Conservation (phyloP, 345 rosid genomes). For the Salix koriyanagi region DNA sequence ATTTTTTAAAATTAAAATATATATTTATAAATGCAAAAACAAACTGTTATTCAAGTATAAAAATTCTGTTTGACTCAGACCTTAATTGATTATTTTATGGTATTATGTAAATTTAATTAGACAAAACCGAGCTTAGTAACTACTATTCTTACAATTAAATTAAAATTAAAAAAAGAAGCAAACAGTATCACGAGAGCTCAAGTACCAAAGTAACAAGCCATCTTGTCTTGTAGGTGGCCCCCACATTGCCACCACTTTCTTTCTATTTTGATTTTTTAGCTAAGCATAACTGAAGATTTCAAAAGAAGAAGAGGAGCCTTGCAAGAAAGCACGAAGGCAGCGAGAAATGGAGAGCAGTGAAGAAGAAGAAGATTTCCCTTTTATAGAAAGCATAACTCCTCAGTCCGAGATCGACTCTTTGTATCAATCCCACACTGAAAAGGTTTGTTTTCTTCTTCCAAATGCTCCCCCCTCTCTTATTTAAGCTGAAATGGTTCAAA, state of each 20-base stretch:
- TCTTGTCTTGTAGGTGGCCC: neutral
- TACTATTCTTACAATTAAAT: neutral
- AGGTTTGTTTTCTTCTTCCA: constrained; percentile 40
- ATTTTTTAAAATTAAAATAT: too few species aligned
- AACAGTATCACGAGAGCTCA: neutral
- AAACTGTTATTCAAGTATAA: too few species aligned
- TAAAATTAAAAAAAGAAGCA: neutral
- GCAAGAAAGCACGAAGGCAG: neutral
- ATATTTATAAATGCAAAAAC: too few species aligned
- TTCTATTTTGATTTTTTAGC: neutral
- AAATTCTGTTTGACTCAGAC: too few species aligned
- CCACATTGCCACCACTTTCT: neutral
- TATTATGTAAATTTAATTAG: too few species aligned
- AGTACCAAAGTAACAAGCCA: neutral
- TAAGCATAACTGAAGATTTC: neutral
- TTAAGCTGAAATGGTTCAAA: neutral
- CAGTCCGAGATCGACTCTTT: constrained; percentile 83
- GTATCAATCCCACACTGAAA: constrained; percentile 81
- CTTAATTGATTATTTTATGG: too few species aligned
- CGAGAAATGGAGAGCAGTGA: constrained; percentile 86
- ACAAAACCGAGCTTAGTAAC: neutral
- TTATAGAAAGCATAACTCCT: constrained; percentile 72
- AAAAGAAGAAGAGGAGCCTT: neutral
- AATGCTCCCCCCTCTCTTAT: neutral
- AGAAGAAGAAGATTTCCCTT: constrained; percentile 94